Conservation (phyloP, 2,329 filamentous ascomycete genomes). For the Exophiala lecanii-corni region DNA sequence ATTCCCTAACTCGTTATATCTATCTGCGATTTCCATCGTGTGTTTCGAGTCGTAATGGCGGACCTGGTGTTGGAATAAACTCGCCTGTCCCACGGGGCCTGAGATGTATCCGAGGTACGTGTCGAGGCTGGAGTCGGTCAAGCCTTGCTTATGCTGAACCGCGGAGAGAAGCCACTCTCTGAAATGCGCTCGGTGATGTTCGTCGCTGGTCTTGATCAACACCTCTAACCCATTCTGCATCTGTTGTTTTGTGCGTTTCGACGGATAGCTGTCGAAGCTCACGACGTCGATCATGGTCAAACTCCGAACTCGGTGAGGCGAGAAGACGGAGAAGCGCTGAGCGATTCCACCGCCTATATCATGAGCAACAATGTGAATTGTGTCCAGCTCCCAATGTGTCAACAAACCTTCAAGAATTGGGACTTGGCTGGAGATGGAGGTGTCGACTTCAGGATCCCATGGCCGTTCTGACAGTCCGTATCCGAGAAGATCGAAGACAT, state of each 20-base stretch:
- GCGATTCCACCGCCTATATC: slow-evolving; percentile 2
- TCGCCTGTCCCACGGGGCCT: background rate
- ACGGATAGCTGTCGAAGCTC: slow-evolving; percentile 3
- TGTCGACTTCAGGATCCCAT: slow-evolving; percentile 2
- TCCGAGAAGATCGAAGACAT: slow-evolving; percentile 1
- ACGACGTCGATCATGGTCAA: slow-evolving; percentile 2
- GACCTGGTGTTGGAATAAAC: slow-evolving; percentile 2
- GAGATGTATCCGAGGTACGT: slow-evolving; percentile 1
- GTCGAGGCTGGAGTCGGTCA: background rate
- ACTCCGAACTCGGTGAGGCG: background rate
- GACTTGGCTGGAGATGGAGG: slow-evolving; percentile 2
- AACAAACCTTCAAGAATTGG: background rate
- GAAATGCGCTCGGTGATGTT: slow-evolving; percentile 1
- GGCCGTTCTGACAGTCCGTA: slow-evolving; percentile 1
- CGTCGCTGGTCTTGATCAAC: background rate
- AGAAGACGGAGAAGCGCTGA: slow-evolving; percentile 1
- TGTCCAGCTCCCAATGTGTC: background rate
- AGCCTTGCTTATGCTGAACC: background rate
- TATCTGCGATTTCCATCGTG: background rate
- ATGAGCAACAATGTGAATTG: background rate
- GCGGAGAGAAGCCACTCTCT: slow-evolving; percentile 1
- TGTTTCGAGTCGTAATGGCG: slow-evolving; percentile 2
- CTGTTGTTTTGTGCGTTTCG: slow-evolving; percentile 1
- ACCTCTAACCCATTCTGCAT: background rate
- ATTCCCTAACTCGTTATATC: background rate